Evolutionary conservation across 2,329 filamentous ascomycete species (phyloP), one percentile per base, ranked within the genome.

Genomic region (Leptographium lundbergii): DNA sequence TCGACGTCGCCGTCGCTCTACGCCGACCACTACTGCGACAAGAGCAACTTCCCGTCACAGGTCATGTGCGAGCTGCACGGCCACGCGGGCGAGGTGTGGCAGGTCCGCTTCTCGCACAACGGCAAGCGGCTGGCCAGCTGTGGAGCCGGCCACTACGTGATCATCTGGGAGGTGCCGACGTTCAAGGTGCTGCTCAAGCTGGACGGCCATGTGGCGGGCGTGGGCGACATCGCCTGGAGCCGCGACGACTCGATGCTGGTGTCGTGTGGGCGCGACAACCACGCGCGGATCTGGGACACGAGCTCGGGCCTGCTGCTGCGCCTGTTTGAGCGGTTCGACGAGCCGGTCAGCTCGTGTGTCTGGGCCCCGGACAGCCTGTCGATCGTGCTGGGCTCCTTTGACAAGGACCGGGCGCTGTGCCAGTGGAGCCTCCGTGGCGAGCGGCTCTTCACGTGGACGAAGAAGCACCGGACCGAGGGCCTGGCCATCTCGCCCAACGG

Each of bases 211-310:
- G 77, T 81, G 1, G 75, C 74, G 3, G 87, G 88, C 1, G 86
- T 96, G 14, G 86, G 88, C 24, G 90, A 91, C 66, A 74, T 95
- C 4, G 80, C 89, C 1, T 99, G 94, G 89, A 96, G 91, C 68
- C 94, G 91, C 6, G 90, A 99, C 70, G 89, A 95, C 72, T 80
- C 81, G 1, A 89, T 89, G 73, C 77, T 99, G 39, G 84, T 97
- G 47, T 92, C 87, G 19, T 97, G 92, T 69, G 88, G 84, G 19
- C 80, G 83, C 64, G 89, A 95, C 67, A 81, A 80, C 53, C 80
- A 79, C 62, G 90, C 89, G 1, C 81, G 86, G 42, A 72, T 96
- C 62, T 96, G 89, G 88, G 82, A 91, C 70, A 75, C 79, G 19
- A 74, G 90, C 83, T 82, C 80, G 6, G 88, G 88, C 0, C 73